Evolutionary conservation across 768 basidiomycete species (phyloP), one percentile per base, ranked within the genome.

Genomic region (Agaricus bisporus): DNA sequence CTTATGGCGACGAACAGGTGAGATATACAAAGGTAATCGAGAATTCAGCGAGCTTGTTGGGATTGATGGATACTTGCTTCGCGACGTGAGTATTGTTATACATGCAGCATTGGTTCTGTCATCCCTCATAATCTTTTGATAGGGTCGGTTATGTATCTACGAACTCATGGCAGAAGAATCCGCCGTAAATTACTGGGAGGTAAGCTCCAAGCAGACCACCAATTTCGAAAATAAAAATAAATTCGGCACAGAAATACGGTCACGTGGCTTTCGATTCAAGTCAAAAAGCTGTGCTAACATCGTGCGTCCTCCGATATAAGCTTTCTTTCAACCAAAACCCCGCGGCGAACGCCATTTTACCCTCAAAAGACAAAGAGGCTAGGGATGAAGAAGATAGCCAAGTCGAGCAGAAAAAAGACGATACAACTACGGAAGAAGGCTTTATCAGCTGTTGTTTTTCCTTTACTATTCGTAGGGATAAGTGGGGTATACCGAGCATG

Each of bases 101-200:
- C 14, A 14, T 9, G 15, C 15, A 38, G 10, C 35, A 20, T 47
- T 20, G 22, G 29, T 39, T 36, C 42, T 39, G 42, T 18, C 51
- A 36, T 44, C 5, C 5, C 44, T 29, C 26, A 47, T 49, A 48
- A 32, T 58, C 15, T 41, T 28, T 22, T 36, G n/a, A 28, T 41
- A 91, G 77, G 95, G 95, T 3, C 86, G 91, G 36, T 70, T 97
- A 20, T 95, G 94, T 63, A 97, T 99, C 53, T 98, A 97, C 69
- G 95, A 98, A 67, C 80, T 98, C 45, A 97, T 99, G 95, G 88
- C 94, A 0, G 95, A 99, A 68, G 94, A 95, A 65, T 88, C 86
- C 1, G 93, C 94, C 2, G 94, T 97, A 39, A 93, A 95, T 65
- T 98, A 97, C 63, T 98, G 93, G 92, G 95, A 98, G 83, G 92